Evolutionary conservation across 345 rosid species (phyloP).

Genomic region (Salix udensis): DNA sequence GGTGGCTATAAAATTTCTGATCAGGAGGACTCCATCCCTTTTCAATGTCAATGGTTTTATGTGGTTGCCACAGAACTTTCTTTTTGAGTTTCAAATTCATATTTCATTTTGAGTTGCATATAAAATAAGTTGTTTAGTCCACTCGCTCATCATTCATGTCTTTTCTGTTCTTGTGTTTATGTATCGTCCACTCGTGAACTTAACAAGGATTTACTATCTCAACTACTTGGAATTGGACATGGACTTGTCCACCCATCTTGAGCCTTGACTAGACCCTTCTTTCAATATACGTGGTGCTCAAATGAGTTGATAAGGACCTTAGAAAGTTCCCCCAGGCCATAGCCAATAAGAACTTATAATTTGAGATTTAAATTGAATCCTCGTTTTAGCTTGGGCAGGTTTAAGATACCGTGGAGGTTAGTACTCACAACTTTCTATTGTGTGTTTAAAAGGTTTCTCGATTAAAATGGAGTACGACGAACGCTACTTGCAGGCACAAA

Average conservation of each 20-base stretch:
- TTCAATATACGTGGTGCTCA: conserved; percentile 25
- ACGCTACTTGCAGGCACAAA: conserved; percentile 18
- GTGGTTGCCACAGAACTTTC: not conserved
- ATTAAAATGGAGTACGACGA: conserved; percentile 27
- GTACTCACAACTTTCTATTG: conserved; percentile 16
- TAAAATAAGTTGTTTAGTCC: conserved; percentile 4
- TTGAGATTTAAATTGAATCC: conserved; percentile 21
- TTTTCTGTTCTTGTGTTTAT: conserved; percentile 18
- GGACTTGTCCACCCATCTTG: conserved; percentile 17
- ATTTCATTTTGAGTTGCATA: not conserved
- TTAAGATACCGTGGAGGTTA: conserved; percentile 15
- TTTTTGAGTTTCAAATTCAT: not conserved
- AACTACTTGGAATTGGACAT: conserved; percentile 14
- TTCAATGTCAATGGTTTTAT: not conserved
- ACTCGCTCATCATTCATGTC: not conserved
- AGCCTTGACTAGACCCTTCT: not conserved
- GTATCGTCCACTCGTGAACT: conserved; percentile 27
- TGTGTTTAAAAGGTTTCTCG: conserved; percentile 27
- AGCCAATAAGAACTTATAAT: conserved; percentile 13
- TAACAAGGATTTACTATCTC: conserved; percentile 7
- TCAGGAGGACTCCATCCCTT: not conserved
- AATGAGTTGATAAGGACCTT: conserved; percentile 11
- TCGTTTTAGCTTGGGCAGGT: conserved; percentile 16
- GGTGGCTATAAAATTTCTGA: not conserved
- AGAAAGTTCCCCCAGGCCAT: not conserved